Conservation (phyloP, 306 rosid genomes). For the Acacia crassicarpa region DNA sequence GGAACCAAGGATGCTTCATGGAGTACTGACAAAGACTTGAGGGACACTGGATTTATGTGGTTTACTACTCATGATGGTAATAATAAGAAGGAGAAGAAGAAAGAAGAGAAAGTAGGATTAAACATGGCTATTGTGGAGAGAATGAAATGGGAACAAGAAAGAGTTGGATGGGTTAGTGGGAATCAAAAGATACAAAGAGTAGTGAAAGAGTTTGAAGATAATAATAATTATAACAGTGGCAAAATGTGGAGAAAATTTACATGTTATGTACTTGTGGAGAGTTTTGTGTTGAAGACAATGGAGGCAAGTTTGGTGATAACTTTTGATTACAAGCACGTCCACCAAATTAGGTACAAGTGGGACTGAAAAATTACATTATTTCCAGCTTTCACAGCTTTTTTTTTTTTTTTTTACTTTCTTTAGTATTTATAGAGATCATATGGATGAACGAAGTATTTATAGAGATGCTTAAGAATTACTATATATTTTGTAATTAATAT, state of each 20-base stretch:
- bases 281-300: constrained; percentile 48
- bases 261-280: constrained; percentile 54
- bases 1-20: constrained; percentile 30
- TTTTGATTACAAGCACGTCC: constrained; percentile 54
- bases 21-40: not conserved
- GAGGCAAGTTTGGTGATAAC: constrained; percentile 43
- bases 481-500: no score
- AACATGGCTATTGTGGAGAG: constrained; percentile 44
- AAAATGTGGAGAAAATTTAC: constrained; percentile 45
- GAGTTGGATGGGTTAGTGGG: constrained; percentile 33
- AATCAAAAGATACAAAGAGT: constrained; percentile 29
- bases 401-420: not conserved
- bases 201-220: constrained; percentile 43
- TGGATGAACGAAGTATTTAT: no score
- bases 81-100: constrained; percentile 10
- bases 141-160: constrained; percentile 43
- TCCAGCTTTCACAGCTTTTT: not conserved
- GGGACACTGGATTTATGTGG: constrained; percentile 24
- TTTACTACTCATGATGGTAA: constrained; percentile 38
- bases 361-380: constrained; percentile 30
- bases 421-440: no score
- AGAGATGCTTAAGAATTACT: no score
- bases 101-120: constrained; percentile 35
- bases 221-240: not conserved
- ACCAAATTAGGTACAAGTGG: constrained; percentile 59